A percentile compares a stretch with the other conserved stretches of the same genome.
Evolutionary conservation across 1,284 basidiomycete species (phyloP).

Genomic region (Peniophora sp.): DNA sequence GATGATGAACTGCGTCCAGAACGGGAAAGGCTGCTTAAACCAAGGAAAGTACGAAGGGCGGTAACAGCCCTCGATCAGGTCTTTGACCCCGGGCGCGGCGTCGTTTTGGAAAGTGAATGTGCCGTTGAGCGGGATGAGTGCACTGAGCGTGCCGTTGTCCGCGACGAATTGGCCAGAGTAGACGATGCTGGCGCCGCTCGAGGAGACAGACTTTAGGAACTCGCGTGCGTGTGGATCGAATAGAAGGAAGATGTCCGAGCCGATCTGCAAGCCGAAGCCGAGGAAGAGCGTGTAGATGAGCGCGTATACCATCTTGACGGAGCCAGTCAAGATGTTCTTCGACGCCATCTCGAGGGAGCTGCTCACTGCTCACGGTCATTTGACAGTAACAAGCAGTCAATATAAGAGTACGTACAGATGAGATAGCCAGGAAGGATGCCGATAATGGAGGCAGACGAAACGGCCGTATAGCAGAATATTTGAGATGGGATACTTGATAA

Average conservation of each 20-base stretch:
- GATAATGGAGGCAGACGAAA: constrained; percentile 77
- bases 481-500: constrained; percentile 66
- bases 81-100: constrained; percentile 29
- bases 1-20: constrained; percentile 70
- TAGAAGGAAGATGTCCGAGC: constrained; percentile 78
- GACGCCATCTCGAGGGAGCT: constrained; percentile 84
- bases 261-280: constrained; percentile 84
- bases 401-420: constrained; percentile 48
- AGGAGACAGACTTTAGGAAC: constrained; percentile 43
- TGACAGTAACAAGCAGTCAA: not conserved
- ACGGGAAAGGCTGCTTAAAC: constrained; percentile 74
- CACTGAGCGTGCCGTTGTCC: constrained; percentile 44
- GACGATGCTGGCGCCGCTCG: constrained; percentile 36
- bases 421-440: constrained; percentile 79
- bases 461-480: constrained; percentile 83
- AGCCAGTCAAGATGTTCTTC: constrained; percentile 82
- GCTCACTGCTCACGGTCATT: constrained; percentile 45
- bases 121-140: constrained; percentile 44
- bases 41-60: constrained; percentile 59
- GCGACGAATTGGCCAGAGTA: constrained; percentile 63
- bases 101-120: constrained; percentile 70
- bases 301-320: constrained; percentile 86
- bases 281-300: constrained; percentile 86
- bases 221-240: constrained; percentile 56
- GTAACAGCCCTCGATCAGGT: constrained; percentile 62